Evolutionary conservation across 345 rosid genomes (phyloP).

Genomic region (Acer negundo): DNA sequence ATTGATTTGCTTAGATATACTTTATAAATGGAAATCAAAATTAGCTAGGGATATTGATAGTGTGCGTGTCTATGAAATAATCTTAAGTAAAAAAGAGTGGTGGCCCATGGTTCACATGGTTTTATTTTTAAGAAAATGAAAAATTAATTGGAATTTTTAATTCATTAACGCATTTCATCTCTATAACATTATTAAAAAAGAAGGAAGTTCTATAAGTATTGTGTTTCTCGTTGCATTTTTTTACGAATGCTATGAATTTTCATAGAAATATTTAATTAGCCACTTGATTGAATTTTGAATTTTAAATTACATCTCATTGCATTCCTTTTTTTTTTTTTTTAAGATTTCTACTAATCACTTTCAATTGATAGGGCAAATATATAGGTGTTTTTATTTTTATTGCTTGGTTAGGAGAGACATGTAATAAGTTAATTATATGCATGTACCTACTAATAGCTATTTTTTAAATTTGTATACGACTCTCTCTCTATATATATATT

Average conservation of each 20-base stretch:
- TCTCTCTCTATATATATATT: too few species aligned
- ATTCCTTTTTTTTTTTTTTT: background rate
- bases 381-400: too few species aligned
- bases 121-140: too few species aligned
- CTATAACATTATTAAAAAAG: too few species aligned
- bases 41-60: background rate
- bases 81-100: background rate
- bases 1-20: background rate
- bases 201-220: background rate
- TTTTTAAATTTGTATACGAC: background rate
- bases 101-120: background rate
- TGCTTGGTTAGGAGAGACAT: background rate
- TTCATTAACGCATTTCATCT: background rate
- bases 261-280: background rate
- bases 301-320: too few species aligned
- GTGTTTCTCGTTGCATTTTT: background rate
- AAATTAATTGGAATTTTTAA: too few species aligned
- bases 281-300: background rate
- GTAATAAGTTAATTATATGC: background rate
- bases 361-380: background rate
- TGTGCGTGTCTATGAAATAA: background rate
- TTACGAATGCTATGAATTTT: background rate
- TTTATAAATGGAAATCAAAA: background rate
- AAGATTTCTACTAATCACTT: background rate
- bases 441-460: background rate